Evolutionary conservation across 345 rosid species (phyloP).

Genomic region (Crucihimalaya himalaica): DNA sequence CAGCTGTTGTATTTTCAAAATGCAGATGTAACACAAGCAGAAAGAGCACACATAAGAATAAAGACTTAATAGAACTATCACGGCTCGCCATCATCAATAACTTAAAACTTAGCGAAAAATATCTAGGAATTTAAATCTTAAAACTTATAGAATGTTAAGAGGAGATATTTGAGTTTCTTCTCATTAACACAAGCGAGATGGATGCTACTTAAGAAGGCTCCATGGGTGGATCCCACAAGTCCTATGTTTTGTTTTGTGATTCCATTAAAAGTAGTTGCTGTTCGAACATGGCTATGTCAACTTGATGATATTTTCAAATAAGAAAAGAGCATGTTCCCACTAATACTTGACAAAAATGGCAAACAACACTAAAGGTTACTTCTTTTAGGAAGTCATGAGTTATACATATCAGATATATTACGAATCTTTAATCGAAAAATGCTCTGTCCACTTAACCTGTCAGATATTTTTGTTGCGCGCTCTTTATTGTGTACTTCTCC

Average conservation of each 20-base stretch:
- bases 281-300: constrained; percentile 6
- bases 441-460: constrained; percentile 37
- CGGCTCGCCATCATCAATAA: constrained; percentile 30
- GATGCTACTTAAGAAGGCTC: constrained; percentile 29
- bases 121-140: not conserved
- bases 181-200: constrained; percentile 3
- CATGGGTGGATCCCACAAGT: constrained; percentile 7
- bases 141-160: not conserved
- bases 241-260: not conserved
- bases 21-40: constrained; percentile 33
- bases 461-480: constrained; percentile 3
- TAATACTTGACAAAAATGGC: constrained; percentile 28
- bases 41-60: constrained; percentile 1
- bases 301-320: constrained; percentile 24
- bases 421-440: not conserved
- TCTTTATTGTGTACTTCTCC: not conserved
- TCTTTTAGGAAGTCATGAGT: constrained; percentile 20
- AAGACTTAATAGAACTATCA: not conserved
- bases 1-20: constrained; percentile 5
- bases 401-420: not conserved
- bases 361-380: constrained; percentile 31
- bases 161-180: not conserved
- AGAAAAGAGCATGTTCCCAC: constrained; percentile 23
- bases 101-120: not conserved
- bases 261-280: constrained; percentile 11